phyloP scores from a whole-genome alignment of 2,329 filamentous ascomycete genomes.

The Colletotrichum echinochloae region DNA sequence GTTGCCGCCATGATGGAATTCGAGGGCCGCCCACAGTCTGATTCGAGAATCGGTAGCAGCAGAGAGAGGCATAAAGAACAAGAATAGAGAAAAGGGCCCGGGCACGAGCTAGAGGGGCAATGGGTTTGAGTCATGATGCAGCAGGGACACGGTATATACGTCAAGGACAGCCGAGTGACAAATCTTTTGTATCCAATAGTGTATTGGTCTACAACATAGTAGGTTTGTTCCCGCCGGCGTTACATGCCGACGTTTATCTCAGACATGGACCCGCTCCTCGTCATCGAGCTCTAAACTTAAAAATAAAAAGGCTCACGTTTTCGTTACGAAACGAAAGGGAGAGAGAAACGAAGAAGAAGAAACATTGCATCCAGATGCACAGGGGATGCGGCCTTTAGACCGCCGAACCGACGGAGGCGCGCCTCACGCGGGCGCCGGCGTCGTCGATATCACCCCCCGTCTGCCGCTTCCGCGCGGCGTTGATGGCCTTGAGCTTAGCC shows the following conservation, averaged over 20 bases:
- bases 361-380: not conserved
- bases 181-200: slow-evolving; percentile 12
- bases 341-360: not conserved
- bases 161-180: not conserved
- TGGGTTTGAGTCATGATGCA: not conserved
- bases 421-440: not conserved
- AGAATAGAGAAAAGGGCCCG: not conserved
- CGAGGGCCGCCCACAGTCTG: not conserved
- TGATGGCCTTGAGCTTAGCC: slow-evolving; percentile 80
- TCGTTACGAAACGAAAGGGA: not conserved
- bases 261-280: not conserved
- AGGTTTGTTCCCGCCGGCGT: not conserved
- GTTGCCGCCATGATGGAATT: not conserved
- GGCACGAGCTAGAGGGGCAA: not conserved
- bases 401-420: not conserved
- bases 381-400: not conserved
- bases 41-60: not conserved
- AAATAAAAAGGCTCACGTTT: not conserved
- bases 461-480: slow-evolving; percentile 61
- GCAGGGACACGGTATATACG: not conserved
- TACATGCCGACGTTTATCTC: not conserved
- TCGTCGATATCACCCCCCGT: slow-evolving; percentile 10
- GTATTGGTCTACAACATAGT: not conserved
- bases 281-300: not conserved
- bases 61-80: no score